These are phyloP conservation scores for Chalciporus piperatus DNA, from an alignment of 768 basidiomycete genomes.

Conservation along the genomic window DNA sequence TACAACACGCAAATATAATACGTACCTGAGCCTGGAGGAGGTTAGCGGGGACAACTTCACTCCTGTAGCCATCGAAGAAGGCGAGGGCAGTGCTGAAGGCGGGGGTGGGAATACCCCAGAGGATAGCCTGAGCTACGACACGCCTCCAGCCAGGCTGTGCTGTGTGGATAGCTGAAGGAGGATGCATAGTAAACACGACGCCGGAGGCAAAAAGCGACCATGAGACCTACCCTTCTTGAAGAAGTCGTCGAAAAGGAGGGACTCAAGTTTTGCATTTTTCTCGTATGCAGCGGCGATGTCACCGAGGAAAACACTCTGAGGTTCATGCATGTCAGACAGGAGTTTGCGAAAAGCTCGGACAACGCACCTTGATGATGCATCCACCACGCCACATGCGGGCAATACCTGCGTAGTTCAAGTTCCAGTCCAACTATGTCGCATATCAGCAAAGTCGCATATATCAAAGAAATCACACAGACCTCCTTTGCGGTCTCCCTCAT, in stretches of 20 bases:
- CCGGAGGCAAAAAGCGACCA: background rate
- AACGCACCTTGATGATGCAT: conserved; percentile 90
- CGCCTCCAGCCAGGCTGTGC: conserved; percentile 99
- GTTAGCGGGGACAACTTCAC: conserved; percentile 91
- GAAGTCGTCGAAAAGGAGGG: conserved; percentile 93
- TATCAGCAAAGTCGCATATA: conserved; percentile 4
- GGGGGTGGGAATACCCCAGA: conserved; percentile 97
- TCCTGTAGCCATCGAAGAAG: conserved; percentile 99
- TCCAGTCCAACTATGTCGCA: conserved; percentile 63
- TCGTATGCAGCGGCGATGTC: conserved; percentile 91
- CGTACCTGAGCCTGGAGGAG: conserved; percentile 87
- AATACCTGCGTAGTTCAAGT: conserved; percentile 96
- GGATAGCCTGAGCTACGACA: conserved; percentile 90
- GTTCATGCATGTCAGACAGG: conserved; percentile 8
- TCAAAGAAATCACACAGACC: conserved; percentile 36
- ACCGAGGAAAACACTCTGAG: conserved; percentile 84
- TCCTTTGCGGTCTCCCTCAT: conserved; percentile 98
- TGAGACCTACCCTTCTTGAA: conserved; percentile 77
- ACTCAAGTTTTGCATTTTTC: conserved; percentile 83
- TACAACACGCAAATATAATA: conserved; percentile 1
- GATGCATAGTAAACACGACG: background rate
- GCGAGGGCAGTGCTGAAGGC: conserved; percentile 98
- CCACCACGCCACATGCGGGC: conserved; percentile 99
- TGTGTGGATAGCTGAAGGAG: conserved; percentile 74
- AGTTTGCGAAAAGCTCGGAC: conserved; percentile 10